These are phyloP conservation scores for Pythium aquatile DNA, from an alignment of 352 stramenopile species.

Conservation along the genomic window DNA sequence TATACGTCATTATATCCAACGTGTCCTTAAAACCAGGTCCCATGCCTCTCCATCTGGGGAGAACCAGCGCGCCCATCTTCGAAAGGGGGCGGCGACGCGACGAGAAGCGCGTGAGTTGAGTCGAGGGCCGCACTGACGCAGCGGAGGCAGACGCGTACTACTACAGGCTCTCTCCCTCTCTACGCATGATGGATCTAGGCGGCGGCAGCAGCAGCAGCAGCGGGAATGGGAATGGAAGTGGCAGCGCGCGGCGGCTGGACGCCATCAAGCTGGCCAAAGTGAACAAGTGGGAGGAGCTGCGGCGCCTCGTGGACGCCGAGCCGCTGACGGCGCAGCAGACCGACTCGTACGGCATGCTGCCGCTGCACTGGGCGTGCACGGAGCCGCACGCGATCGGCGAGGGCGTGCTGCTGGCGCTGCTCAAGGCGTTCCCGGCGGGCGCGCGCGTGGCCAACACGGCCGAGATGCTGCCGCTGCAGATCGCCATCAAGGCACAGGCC, in stretches of 20 bases:
- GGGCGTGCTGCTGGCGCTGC: conserved; percentile 64
- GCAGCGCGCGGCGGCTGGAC: conserved; percentile 64
- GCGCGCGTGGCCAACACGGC: conserved; percentile 70
- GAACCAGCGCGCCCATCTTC: conserved; percentile 2
- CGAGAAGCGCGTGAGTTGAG: conserved; percentile 1
- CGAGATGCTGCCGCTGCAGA: conserved; percentile 85
- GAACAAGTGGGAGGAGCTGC: conserved; percentile 79
- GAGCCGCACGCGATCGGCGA: conserved; percentile 78
- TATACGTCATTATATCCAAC: background rate
- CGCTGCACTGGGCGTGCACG: conserved; percentile 86
- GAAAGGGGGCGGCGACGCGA: conserved; percentile 6
- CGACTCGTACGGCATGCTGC: conserved; percentile 87
- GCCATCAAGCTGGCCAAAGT: conserved; percentile 83
- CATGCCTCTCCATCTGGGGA: background rate
- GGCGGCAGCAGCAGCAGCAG: background rate
- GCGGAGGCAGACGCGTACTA: background rate
- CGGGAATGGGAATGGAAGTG: background rate
- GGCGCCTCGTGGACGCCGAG: conserved; percentile 70
- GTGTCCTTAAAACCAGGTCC: background rate
- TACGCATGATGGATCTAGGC: conserved; percentile 6
- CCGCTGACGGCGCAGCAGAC: conserved; percentile 64
- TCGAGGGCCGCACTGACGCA: background rate
- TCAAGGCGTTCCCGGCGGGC: conserved; percentile 76
- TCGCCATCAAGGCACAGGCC: conserved; percentile 84
- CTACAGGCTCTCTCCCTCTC: background rate